phyloP scores from a whole-genome alignment of 148 eudicot genomes.

The Persicaria tinctoria region DNA sequence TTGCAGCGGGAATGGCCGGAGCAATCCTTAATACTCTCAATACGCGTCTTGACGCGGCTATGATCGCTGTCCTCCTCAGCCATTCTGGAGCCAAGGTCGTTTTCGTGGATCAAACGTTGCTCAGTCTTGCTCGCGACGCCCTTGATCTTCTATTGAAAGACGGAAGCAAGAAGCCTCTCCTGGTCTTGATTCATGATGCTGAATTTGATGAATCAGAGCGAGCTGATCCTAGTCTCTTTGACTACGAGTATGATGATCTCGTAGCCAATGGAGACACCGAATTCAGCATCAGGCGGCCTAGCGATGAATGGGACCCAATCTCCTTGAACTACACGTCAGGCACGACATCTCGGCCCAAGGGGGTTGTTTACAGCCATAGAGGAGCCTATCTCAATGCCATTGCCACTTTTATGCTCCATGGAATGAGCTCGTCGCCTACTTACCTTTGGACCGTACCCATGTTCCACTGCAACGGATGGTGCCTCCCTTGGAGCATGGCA shows the following conservation, averaged over 20 bases:
- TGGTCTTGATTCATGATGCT: constrained; percentile 28
- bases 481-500: constrained; percentile 60
- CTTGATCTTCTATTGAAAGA: constrained; percentile 23
- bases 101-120: constrained; percentile 43
- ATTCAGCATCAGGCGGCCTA: constrained; percentile 32
- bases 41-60: constrained; percentile 44
- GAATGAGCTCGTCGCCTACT: constrained; percentile 41
- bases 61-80: constrained; percentile 29
- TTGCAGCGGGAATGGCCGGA: constrained; percentile 66
- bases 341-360: constrained; percentile 67
- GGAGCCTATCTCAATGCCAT: constrained; percentile 64
- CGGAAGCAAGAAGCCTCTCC: constrained; percentile 22
- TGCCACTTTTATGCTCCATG: constrained; percentile 50
- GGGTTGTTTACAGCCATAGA: constrained; percentile 56
- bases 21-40: constrained; percentile 47
- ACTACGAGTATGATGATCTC: constrained; percentile 38
- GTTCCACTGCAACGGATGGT: constrained; percentile 78
- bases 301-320: constrained; percentile 53
- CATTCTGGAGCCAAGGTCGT: constrained; percentile 53
- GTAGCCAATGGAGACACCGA: constrained; percentile 30
- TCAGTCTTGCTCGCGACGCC: constrained; percentile 33
- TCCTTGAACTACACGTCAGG: constrained; percentile 63
- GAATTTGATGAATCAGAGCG: constrained; percentile 15
- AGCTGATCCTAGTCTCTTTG: background rate
- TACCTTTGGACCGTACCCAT: constrained; percentile 69